Conservation (phyloP, 257 asterid species). For the Anisodus acutangulus region DNA sequence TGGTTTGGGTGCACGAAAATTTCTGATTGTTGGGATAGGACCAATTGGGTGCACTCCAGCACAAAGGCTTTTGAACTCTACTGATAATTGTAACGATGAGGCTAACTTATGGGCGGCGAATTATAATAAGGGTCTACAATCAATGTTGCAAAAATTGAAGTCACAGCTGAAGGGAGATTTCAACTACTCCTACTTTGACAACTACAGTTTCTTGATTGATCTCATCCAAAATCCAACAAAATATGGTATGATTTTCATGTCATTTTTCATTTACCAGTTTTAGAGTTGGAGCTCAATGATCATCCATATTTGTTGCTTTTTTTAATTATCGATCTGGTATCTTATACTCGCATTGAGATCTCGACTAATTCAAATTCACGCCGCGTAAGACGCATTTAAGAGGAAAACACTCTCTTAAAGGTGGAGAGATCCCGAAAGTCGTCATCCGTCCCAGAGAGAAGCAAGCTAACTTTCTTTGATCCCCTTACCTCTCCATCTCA, state of each 20-base stretch:
- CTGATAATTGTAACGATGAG: conserved; percentile 50
- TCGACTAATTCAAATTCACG: no score
- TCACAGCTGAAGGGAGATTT: conserved; percentile 47
- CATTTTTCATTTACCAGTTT: neutral
- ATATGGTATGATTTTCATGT: conserved; percentile 48
- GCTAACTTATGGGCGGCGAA: conserved; percentile 53
- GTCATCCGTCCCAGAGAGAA: no score
- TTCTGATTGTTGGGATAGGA: conserved; percentile 52
- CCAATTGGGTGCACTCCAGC: conserved; percentile 70
- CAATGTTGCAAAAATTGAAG: conserved; percentile 56
- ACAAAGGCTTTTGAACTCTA: conserved; percentile 41
- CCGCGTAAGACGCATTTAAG: no score
- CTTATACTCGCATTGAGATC: no score
- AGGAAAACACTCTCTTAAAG: no score
- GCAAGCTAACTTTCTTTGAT: no score
- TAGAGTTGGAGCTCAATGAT: no score
- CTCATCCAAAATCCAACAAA: conserved; percentile 52
- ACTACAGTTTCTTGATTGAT: conserved; percentile 43
- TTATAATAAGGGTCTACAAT: conserved; percentile 51
- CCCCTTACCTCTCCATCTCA: no score
- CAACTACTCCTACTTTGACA: conserved; percentile 59
- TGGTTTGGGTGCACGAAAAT: conserved; percentile 64
- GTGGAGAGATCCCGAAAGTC: no score
- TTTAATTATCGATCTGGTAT: no score
- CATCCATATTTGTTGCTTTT: no score